Base-by-base conservation (phyloP, 2,329 filamentous ascomycete species). In the Acephala macrosclerotiorum region DNA sequence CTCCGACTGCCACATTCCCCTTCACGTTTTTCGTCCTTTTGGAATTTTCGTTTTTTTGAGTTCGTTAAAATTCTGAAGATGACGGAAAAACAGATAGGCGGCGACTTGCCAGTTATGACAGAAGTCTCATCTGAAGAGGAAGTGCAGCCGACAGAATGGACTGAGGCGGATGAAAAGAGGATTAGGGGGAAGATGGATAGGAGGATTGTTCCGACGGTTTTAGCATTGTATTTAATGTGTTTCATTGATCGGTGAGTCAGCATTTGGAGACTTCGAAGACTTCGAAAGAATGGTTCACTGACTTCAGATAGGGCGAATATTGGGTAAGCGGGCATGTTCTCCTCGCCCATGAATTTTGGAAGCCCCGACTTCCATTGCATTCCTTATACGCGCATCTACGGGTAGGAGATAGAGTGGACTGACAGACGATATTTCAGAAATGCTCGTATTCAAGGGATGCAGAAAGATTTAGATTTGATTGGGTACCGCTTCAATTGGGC, bases 381-480 rank as follows among this genome's bases (percentile, higher is more conserved):
- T n/a, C n/a, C n/a, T n/a, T n/a, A n/a, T n/a, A n/a, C n/a, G n/a
- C n/a, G n/a, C n/a, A n/a, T n/a, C n/a, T n/a, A 16, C 3, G 38
- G 14, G 38, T 6, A n/a, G 12, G 38, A 16, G 18, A 12, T 14
- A 14, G 12, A 6, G 29, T 9, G 3, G n/a, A 18, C 62, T 64
- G 33, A 64, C 45, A 33, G 29, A 14, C 18, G n/a, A 6, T 16
- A 3, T 33, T 18, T 45, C 25, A 64, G 85, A 57, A 87, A 89
- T 72, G 87, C 87, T 51, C 82, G 83, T 51, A 85, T 89, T 58
- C 86, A 87, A 58, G 87, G 87, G 71, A 86, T 90, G 84, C 84
- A 87, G 66, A 80, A 80, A 29, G 87, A 90, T 73, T 79, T 89
- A 26, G 81, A 87, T 3, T 68, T 77, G 29, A 72, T 65, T 68